These are phyloP conservation scores for Cercospora sp. DNA, from an alignment of 2,329 filamentous ascomycete genomes.

Conservation along the genomic window DNA sequence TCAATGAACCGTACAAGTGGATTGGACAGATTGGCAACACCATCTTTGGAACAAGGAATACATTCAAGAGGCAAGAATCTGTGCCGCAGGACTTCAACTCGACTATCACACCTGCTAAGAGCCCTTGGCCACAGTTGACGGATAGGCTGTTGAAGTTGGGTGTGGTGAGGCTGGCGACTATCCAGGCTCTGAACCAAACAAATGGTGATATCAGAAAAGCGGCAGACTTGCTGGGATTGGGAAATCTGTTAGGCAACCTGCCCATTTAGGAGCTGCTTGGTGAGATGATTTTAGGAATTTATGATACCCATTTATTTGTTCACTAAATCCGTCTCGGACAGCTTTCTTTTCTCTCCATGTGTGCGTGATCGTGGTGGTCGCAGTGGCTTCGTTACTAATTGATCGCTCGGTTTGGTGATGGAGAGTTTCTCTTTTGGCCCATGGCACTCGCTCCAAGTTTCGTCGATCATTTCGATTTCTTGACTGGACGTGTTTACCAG, in stretches of 20 bases:
- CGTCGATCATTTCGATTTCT: not conserved
- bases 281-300: not conserved
- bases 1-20: constrained; percentile 28
- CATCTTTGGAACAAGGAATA: constrained; percentile 19
- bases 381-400: constrained; percentile 2
- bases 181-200: constrained; percentile 26
- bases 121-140: constrained; percentile 29
- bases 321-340: not conserved
- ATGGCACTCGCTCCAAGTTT: not conserved
- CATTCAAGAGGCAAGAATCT: constrained; percentile 13
- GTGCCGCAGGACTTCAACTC: constrained; percentile 15
- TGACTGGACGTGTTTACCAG: not conserved
- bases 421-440: not conserved
- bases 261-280: not conserved
- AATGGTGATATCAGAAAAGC: constrained; percentile 21
- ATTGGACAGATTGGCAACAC: constrained; percentile 21
- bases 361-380: constrained; percentile 6
- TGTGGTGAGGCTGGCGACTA: constrained; percentile 15
- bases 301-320: constrained; percentile 8
- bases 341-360: constrained; percentile 9
- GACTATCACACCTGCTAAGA: constrained; percentile 17
- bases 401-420: not conserved
- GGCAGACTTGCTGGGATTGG: not conserved
- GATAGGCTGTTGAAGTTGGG: constrained; percentile 18
- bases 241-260: not conserved